phyloP scores from a whole-genome alignment of 495 filamentous ascomycete genomes.

The Peziza echinospora region DNA sequence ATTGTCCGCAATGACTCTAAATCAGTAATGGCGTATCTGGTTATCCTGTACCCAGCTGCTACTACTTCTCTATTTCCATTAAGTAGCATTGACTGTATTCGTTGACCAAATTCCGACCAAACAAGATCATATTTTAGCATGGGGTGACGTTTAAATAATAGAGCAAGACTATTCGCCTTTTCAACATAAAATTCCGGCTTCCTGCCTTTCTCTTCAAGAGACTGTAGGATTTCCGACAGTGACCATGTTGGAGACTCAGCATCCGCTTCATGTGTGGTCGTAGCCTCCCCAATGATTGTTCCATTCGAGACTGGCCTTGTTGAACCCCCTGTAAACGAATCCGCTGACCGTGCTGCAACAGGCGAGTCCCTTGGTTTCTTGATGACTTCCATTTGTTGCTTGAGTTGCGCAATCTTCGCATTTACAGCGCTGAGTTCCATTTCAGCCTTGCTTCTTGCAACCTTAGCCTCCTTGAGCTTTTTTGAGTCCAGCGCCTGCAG shows the following conservation, averaged over 20 bases:
- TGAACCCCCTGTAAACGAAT: slow-evolving; percentile 3
- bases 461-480: slow-evolving; percentile 84
- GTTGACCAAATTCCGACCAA: slow-evolving; percentile 79
- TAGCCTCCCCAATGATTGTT: slow-evolving; percentile 24
- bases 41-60: slow-evolving; percentile 79
- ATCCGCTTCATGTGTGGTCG: slow-evolving; percentile 32
- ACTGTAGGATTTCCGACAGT: slow-evolving; percentile 68
- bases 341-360: slow-evolving; percentile 21
- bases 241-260: slow-evolving; percentile 80
- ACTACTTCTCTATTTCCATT: slow-evolving; percentile 91
- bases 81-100: slow-evolving; percentile 85
- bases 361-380: slow-evolving; percentile 32
- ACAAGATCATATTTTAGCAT: slow-evolving; percentile 88
- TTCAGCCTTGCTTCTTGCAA: slow-evolving; percentile 71
- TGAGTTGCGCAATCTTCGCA: slow-evolving; percentile 63
- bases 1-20: slow-evolving; percentile 72
- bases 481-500: slow-evolving; percentile 85
- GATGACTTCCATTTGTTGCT: slow-evolving; percentile 51
- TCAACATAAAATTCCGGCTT: slow-evolving; percentile 86
- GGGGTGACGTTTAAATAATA: slow-evolving; percentile 78
- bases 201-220: slow-evolving; percentile 67
- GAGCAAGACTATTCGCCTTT: slow-evolving; percentile 71
- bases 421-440: slow-evolving; percentile 83
- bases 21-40: slow-evolving; percentile 85
- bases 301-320: slow-evolving; percentile 38